These are phyloP conservation scores for Leptosphaerulina australis DNA, from an alignment of 2,329 filamentous ascomycete species.

Conservation along the genomic window DNA sequence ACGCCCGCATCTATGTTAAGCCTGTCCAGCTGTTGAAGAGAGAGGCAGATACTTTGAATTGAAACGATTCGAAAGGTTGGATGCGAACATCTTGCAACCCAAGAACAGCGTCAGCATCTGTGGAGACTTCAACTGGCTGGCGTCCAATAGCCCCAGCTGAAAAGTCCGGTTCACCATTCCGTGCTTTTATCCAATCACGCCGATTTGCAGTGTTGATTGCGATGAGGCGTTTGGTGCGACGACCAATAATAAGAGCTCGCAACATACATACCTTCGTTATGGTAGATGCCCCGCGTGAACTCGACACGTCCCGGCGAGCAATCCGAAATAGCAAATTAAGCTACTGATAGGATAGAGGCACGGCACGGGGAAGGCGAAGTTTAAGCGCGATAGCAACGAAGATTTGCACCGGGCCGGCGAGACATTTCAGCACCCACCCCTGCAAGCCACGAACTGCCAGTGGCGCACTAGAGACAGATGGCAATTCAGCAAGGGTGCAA, in stretches of 20 bases:
- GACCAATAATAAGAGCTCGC: conserved; percentile 8
- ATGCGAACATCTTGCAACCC: background rate
- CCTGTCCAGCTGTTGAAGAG: conserved; percentile 49
- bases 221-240: conserved; percentile 32
- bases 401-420: conserved; percentile 24
- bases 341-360: conserved; percentile 7
- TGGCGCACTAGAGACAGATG: conserved; percentile 31
- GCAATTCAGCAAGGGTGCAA: conserved; percentile 27
- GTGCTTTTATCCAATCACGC: background rate
- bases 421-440: conserved; percentile 22
- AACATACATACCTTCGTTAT: background rate
- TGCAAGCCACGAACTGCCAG: conserved; percentile 36
- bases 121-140: background rate
- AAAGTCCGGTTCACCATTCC: background rate
- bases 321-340: conserved; percentile 2
- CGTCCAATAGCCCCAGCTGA: background rate
- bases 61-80: background rate
- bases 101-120: background rate
- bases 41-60: conserved; percentile 9
- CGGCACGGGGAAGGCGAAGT: conserved; percentile 15
- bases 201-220: background rate
- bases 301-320: conserved; percentile 19
- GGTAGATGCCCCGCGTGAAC: conserved; percentile 2
- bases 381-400: conserved; percentile 16
- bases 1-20: conserved; percentile 36